Evolutionary conservation across 1,284 basidiomycete genomes (phyloP), one percentile per base, ranked within the genome.

Genomic region (Trichosporon faecale): DNA sequence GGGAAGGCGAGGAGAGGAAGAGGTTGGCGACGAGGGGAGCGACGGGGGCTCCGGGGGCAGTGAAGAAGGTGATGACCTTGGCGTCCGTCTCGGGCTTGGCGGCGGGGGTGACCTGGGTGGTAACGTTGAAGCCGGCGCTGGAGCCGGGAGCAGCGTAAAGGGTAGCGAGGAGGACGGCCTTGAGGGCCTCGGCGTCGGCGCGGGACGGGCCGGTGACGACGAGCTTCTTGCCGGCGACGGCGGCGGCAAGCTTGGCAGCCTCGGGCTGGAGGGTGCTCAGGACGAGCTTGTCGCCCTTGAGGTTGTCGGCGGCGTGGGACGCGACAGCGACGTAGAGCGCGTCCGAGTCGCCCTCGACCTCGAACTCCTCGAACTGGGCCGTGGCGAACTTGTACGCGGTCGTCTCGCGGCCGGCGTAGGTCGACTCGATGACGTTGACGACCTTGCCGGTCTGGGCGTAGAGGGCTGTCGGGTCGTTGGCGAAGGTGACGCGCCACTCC

Each of bases 401-500:
- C 61, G 74, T 73, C 73, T 85, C 79, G 68, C 79, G 76, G 21
- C 76, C 82, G 18, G 77, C 73, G 66, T 74, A 82, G 49, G 82
- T 82, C 44, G 79, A 78, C 70, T 84, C 83, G 67, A 85, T 72
- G 33, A 85, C 73, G 72, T 85, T 80, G 55, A 85, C 69, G 65
- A 80, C 74, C 72, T 78, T 79, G 65, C 74, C 77, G 23, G 70
- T 61, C 16, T 68, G 23, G 23, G 70, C 75, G 74, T 84, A 82
- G 66, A 82, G 73, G 8, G 92, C 88, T 23, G 93, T 95, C 57
- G 57, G 57, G 57, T 60, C 57, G 57, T 60, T 60, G 27, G 27
- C 27, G 72, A 95, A 86, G 63, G 95, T 83, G 65, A 96, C 86
- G n/a, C 89, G 87, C 75, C 92, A 87, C 71, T 88, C 87, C 64